Evolutionary conservation across 192 early-diverging fungal genomes (phyloP).

Genomic region (Coemansia erecta): DNA sequence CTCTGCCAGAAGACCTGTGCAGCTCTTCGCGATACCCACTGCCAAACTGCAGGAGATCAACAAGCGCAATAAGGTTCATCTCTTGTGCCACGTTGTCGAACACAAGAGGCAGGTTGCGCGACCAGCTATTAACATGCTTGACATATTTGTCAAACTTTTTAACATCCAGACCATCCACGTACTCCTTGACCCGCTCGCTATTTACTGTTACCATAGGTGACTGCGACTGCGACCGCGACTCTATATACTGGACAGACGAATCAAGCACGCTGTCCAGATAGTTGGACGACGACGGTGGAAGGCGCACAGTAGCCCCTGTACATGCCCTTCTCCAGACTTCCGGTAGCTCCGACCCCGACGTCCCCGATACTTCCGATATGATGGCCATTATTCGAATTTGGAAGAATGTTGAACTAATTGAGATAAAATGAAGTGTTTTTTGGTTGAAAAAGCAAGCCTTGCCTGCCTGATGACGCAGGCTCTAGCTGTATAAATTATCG

Average conservation of each 20-base stretch:
- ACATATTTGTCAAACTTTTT: conserved; percentile 39
- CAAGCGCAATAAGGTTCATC: conserved; percentile 70
- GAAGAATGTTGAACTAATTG: not conserved
- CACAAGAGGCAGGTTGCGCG: conserved; percentile 67
- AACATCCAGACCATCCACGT: conserved; percentile 33
- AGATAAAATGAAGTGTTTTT: too few species aligned
- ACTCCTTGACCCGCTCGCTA: conserved; percentile 20
- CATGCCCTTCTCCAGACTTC: conserved; percentile 32
- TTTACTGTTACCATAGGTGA: conserved; percentile 39
- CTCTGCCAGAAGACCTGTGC: conserved; percentile 60
- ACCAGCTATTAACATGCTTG: conserved; percentile 42
- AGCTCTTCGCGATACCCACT: conserved; percentile 71
- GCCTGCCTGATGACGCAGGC: too few species aligned
- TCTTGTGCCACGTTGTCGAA: conserved; percentile 75
- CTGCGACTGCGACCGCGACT: conserved; percentile 11
- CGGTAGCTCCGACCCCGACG: conserved; percentile 17
- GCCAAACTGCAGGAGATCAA: conserved; percentile 77
- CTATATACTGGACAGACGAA: conserved; percentile 30
- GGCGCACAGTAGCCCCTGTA: conserved; percentile 15
- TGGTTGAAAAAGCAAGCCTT: too few species aligned
- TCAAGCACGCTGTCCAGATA: conserved; percentile 44
- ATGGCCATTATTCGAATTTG: conserved; percentile 21
- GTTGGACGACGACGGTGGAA: conserved; percentile 23
- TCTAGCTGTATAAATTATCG: too few species aligned
- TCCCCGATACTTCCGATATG: conserved; percentile 28